Evolutionary conservation across 2,329 filamentous ascomycete genomes (phyloP), one percentile per base, ranked within the genome.

Genomic region (Cladosporium sp.): DNA sequence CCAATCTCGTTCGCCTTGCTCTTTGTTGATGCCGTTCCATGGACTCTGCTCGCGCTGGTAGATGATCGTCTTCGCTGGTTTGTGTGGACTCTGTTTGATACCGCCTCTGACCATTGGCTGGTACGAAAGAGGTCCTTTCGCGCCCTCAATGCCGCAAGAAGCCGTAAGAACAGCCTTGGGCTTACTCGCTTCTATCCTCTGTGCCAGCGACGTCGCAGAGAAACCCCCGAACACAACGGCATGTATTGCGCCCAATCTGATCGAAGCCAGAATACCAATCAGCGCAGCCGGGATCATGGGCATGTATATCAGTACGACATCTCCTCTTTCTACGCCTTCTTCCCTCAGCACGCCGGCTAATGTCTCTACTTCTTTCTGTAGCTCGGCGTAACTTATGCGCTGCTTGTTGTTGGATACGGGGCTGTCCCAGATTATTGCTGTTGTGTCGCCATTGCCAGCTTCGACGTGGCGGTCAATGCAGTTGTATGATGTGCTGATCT

Each of bases 151-250:
- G 38, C 93, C 93, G 78, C 93, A 97, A 10, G 92, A 96, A 0
- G 93, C 93, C 0, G 93, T 97, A 76, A 97, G 86, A 59, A 97
- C 87, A 11, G 86, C 88, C 10, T 86, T 86, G 8, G 93, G 92
- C 38, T 85, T 85, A 8, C 90, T 92, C 0, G 91, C 90, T 60
- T 96, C 92, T 70, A 98, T 96, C 30, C 93, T 86, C 79, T 97
- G 93, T 0, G 93, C 92, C 54, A 97, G 83, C 4, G 93, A 91
- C 11, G 85, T 83, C 0, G 93, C 84, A 0, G 92, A 92, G 76
- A 98, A 98, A 0, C 94, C 93, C 51, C 94, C 94, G 78, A 97
- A 97, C 3, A 98, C 94, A 4, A 96, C 92, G 3, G 92, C 89
- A 76, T 98, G 94, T 62, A 97, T 88, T 18, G 93, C 94, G 12